These are phyloP conservation scores for Lenzites betulinus DNA, from an alignment of 768 basidiomycete species.

Conservation along the genomic window DNA sequence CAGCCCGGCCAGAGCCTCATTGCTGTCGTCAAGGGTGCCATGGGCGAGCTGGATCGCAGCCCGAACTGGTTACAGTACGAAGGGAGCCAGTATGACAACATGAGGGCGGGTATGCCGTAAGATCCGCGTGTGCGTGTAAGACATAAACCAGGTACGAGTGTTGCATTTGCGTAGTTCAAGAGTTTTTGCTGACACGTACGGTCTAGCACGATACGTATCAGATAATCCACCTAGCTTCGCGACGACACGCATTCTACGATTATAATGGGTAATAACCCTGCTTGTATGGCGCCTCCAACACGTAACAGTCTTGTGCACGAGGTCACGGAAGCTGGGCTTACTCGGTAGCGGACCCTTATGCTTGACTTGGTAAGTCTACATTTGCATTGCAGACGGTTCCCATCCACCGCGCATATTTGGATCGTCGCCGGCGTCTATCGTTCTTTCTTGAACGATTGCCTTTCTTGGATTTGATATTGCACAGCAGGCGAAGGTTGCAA, in stretches of 20 bases:
- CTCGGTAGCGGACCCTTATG: neutral
- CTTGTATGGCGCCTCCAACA: neutral
- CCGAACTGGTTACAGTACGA: conserved; percentile 85
- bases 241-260: neutral
- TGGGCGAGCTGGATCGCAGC: conserved; percentile 69
- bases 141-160: conserved; percentile 6
- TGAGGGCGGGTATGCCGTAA: conserved; percentile 65
- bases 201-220: conserved; percentile 3
- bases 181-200: conserved; percentile 1
- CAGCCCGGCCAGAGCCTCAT: conserved; percentile 74
- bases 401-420: too few relatives aligned
- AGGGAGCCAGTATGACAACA: conserved; percentile 76
- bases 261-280: neutral
- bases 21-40: conserved; percentile 71
- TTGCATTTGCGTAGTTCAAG: neutral
- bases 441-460: conserved; percentile 20
- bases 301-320: neutral
- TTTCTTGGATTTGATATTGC: neutral
- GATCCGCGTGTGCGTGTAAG: neutral
- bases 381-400: neutral
- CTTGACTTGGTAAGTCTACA: neutral
- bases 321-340: neutral
- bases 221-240: conserved; percentile 2
- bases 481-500: too few relatives aligned
- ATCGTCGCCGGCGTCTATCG: neutral